Evolutionary conservation across 139 green algal genomes (phyloP).

Genomic region (Chlorella sorokiniana): DNA sequence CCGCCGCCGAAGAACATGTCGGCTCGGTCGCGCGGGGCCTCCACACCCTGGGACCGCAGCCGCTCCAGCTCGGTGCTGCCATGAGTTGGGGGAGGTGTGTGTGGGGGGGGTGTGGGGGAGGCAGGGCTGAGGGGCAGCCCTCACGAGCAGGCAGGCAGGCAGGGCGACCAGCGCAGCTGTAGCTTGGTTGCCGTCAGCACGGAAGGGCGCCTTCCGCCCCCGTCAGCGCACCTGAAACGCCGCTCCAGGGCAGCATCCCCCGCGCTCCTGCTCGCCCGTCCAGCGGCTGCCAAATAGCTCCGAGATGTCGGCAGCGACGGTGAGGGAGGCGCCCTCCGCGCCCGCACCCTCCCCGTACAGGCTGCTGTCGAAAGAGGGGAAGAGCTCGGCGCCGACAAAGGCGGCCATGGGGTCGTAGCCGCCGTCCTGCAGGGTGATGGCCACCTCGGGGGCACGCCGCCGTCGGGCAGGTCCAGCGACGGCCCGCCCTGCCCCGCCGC

Average conservation of each 20-base stretch:
- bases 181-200: neutral
- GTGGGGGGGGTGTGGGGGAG: neutral
- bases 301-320: slow-evolving; percentile 54
- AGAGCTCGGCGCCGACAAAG: slow-evolving; percentile 38
- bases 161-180: neutral
- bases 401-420: slow-evolving; percentile 48
- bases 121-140: neutral
- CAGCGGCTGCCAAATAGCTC: slow-evolving; percentile 42
- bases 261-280: slow-evolving; percentile 26
- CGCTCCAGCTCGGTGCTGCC: slow-evolving; percentile 49
- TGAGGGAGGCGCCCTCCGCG: slow-evolving; percentile 39
- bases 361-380: slow-evolving; percentile 32
- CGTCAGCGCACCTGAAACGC: slow-evolving; percentile 27
- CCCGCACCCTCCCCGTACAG: neutral
- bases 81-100: neutral
- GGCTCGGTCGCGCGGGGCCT: neutral
- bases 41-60: slow-evolving; percentile 43
- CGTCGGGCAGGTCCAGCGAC: slow-evolving; percentile 72
- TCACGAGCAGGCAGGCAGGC: neutral
- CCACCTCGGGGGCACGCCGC: slow-evolving; percentile 40
- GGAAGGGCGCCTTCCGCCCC: neutral
- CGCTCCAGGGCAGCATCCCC: slow-evolving; percentile 45
- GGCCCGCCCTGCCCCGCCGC: neutral
- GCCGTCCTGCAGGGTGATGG: slow-evolving; percentile 72
- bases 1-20: slow-evolving; percentile 40